Percentiles rank a stretch among this genome's conserved stretches.
Evolutionary conservation across 257 asterid species (phyloP).

Genomic region (Plantago ovata): DNA sequence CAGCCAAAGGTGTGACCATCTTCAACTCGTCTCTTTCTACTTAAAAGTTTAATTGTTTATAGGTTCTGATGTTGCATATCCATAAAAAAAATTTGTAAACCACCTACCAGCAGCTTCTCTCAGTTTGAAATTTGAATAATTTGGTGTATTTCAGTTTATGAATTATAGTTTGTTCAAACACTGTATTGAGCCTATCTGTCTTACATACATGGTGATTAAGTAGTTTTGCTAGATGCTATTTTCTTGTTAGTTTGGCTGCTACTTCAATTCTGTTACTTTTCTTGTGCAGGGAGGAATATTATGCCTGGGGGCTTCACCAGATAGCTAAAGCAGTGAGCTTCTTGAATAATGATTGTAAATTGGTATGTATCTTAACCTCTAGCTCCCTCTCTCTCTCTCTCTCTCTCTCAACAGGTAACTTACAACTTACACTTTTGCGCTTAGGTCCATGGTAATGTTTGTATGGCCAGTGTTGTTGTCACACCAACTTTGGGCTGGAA

Average conservation of each 20-base stretch:
- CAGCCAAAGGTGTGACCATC: conserved; percentile 66
- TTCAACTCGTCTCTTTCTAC: conserved; percentile 14
- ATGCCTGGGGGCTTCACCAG: conserved; percentile 98
- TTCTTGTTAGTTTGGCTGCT: conserved; percentile 20
- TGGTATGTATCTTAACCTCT: conserved; percentile 53
- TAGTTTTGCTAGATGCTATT: conserved; percentile 16
- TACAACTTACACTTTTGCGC: conserved; percentile 26
- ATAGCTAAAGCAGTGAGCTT: conserved; percentile 99
- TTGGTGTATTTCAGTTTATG: too few species aligned
- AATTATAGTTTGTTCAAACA: too few species aligned
- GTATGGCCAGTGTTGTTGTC: conserved; percentile 94
- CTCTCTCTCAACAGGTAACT: too few species aligned
- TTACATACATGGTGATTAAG: not conserved
- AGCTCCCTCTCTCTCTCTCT: too few species aligned
- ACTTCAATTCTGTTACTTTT: conserved; percentile 16
- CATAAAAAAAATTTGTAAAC: not conserved
- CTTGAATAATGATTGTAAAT: conserved; percentile 95
- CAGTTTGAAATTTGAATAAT: too few species aligned
- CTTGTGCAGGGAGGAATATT: conserved; percentile 80
- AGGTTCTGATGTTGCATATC: too few species aligned
- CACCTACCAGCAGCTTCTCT: too few species aligned
- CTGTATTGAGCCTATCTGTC: not conserved
- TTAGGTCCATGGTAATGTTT: conserved; percentile 99
- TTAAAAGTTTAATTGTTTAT: conserved; percentile 8
- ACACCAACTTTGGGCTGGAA: conserved; percentile 98